These are phyloP conservation scores for Linum lewisii DNA, from an alignment of 345 rosid species.

Conservation along the genomic window DNA sequence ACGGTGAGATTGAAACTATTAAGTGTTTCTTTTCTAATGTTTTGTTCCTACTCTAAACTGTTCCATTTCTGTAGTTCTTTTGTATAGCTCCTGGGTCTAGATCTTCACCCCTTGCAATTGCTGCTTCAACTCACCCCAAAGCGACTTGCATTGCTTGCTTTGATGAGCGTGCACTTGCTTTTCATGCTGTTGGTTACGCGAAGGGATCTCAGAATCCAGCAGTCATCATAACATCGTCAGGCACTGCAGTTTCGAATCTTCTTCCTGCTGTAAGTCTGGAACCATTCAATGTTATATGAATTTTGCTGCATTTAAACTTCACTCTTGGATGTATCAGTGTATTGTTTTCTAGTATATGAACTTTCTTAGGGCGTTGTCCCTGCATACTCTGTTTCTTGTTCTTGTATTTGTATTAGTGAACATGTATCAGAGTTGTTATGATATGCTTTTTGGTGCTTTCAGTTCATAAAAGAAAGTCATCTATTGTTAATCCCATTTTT, in stretches of 20 bases:
- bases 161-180: constrained; percentile 94
- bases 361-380: background rate
- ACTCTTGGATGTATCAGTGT: background rate
- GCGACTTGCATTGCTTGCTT: constrained; percentile 67
- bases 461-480: background rate
- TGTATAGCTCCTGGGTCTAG: constrained; percentile 98
- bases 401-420: background rate
- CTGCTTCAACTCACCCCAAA: constrained; percentile 79
- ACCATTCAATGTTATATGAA: too few species aligned
- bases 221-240: constrained; percentile 81
- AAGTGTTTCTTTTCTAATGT: constrained; percentile 9
- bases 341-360: background rate
- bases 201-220: constrained; percentile 80
- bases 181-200: constrained; percentile 88
- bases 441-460: background rate
- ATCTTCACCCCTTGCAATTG: constrained; percentile 87
- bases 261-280: constrained; percentile 81
- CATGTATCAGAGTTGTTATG: background rate
- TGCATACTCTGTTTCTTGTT: background rate
- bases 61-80: constrained; percentile 53
- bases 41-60: constrained; percentile 25
- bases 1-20: constrained; percentile 41
- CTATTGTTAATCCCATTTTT: background rate
- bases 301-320: background rate
- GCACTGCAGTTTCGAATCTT: constrained; percentile 98